These are phyloP conservation scores for Fonsecaea nubica DNA, from an alignment of 2,329 filamentous ascomycete species.

Conservation along the genomic window DNA sequence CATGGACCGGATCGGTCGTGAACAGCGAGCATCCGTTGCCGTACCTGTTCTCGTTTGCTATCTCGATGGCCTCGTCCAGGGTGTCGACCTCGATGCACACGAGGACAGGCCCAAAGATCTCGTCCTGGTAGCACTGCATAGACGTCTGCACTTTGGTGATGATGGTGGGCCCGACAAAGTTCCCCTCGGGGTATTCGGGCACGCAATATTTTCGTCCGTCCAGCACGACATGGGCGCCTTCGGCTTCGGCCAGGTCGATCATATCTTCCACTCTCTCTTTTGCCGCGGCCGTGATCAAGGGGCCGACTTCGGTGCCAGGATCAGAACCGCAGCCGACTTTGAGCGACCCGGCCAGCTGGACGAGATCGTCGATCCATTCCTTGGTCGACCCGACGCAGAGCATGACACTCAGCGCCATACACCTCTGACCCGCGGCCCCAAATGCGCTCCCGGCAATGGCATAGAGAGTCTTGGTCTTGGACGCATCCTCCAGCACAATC, in stretches of 20 bases:
- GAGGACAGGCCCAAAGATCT: slow-evolving; percentile 69
- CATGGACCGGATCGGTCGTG: slow-evolving; percentile 44
- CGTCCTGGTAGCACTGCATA: slow-evolving; percentile 65
- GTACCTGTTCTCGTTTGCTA: slow-evolving; percentile 39
- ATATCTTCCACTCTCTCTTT: slow-evolving; percentile 62
- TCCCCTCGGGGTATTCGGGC: slow-evolving; percentile 54
- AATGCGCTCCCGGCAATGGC: slow-evolving; percentile 30
- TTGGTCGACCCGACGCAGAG: slow-evolving; percentile 47
- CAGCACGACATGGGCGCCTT: slow-evolving; percentile 67
- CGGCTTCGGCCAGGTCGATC: slow-evolving; percentile 66
- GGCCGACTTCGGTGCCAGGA: slow-evolving; percentile 62
- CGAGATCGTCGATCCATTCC: slow-evolving; percentile 59
- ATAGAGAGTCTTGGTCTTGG: slow-evolving; percentile 49
- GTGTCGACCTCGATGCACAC: slow-evolving; percentile 69
- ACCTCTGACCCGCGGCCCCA: slow-evolving; percentile 14
- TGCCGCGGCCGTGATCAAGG: slow-evolving; percentile 62
- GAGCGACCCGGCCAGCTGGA: slow-evolving; percentile 57
- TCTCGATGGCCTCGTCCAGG: slow-evolving; percentile 66
- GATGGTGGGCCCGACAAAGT: slow-evolving; percentile 73
- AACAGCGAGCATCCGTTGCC: slow-evolving; percentile 49
- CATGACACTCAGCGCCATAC: slow-evolving; percentile 50
- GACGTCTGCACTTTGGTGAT: slow-evolving; percentile 63
- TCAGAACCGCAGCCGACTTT: slow-evolving; percentile 63
- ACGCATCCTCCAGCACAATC: slow-evolving; percentile 48
- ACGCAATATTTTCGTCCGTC: slow-evolving; percentile 43